Percentiles rank a stretch among this genome's conserved stretches.
phyloP scores from a whole-genome alignment of 148 eudicot genomes.

The Camellia granthamiana region DNA sequence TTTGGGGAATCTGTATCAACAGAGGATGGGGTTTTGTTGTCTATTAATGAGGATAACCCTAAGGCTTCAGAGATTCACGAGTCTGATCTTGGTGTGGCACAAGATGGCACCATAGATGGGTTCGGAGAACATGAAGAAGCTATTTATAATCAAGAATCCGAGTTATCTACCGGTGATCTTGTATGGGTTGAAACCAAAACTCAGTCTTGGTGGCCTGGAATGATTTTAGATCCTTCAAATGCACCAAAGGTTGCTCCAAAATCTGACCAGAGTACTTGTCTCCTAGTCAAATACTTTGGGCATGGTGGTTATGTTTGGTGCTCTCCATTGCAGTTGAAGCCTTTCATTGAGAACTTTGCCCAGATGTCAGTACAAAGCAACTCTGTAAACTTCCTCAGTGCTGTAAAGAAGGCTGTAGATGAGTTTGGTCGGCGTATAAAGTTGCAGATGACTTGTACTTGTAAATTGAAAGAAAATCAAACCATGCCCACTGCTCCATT shows the following conservation, averaged over 20 bases:
- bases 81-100: background rate
- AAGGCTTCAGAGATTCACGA: background rate
- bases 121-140: background rate
- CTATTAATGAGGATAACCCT: slow-evolving; percentile 4
- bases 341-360: slow-evolving; percentile 33
- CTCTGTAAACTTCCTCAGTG: slow-evolving; percentile 25
- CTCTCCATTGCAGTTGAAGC: slow-evolving; percentile 32
- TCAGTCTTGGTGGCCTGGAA: slow-evolving; percentile 49
- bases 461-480: slow-evolving; percentile 23
- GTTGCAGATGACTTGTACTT: slow-evolving; percentile 37
- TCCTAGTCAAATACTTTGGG: slow-evolving; percentile 36
- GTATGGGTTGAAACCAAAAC: slow-evolving; percentile 38
- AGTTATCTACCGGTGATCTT: slow-evolving; percentile 29
- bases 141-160: slow-evolving; percentile 12
- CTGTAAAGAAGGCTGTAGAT: slow-evolving; percentile 34
- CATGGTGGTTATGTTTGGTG: slow-evolving; percentile 28
- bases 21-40: background rate
- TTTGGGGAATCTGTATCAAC: background rate
- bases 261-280: slow-evolving; percentile 13
- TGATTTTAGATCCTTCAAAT: slow-evolving; percentile 29
- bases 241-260: slow-evolving; percentile 19
- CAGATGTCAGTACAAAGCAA: slow-evolving; percentile 21
- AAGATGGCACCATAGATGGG: background rate
- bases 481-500: background rate
- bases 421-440: slow-evolving; percentile 38